Evolutionary conservation across 768 basidiomycete genomes (phyloP).

Genomic region (Termitomyces sp.): DNA sequence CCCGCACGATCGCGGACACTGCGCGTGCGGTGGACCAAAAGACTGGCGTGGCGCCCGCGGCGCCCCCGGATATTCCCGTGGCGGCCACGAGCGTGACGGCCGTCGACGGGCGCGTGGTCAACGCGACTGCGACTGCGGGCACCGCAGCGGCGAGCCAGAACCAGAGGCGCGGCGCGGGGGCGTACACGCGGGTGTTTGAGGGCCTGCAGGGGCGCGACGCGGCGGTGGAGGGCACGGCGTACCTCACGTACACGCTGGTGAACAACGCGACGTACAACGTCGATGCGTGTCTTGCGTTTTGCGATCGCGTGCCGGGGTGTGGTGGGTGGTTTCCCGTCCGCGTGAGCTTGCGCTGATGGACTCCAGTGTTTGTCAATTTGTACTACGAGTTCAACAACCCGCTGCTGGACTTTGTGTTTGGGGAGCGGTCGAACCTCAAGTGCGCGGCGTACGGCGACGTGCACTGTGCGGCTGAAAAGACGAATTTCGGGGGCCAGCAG

Average conservation of each 20-base stretch:
- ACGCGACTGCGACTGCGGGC: neutral
- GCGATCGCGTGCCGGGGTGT: constrained; percentile 29
- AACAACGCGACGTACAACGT: constrained; percentile 40
- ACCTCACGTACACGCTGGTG: constrained; percentile 41
- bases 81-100: constrained; percentile 35
- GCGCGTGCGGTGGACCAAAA: constrained; percentile 33
- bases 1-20: constrained; percentile 25
- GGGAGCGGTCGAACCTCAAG: constrained; percentile 38
- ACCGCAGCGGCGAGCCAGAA: neutral
- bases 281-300: constrained; percentile 35
- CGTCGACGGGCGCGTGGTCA: constrained; percentile 33
- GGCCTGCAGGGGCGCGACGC: constrained; percentile 35
- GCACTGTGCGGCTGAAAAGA: constrained; percentile 38
- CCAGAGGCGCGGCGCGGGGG: neutral
- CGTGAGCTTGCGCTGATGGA: neutral
- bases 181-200: constrained; percentile 32
- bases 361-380: constrained; percentile 40
- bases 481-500: constrained; percentile 38
- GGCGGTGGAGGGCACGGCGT: constrained; percentile 42
- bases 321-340: constrained; percentile 22
- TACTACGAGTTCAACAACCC: constrained; percentile 45
- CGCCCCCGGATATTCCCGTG: constrained; percentile 28
- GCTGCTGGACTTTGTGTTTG: constrained; percentile 31
- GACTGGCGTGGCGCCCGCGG: constrained; percentile 21
- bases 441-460: constrained; percentile 40